phyloP scores from a whole-genome alignment of 805 yeast species.

The Aciculoconidium aculeatum region DNA sequence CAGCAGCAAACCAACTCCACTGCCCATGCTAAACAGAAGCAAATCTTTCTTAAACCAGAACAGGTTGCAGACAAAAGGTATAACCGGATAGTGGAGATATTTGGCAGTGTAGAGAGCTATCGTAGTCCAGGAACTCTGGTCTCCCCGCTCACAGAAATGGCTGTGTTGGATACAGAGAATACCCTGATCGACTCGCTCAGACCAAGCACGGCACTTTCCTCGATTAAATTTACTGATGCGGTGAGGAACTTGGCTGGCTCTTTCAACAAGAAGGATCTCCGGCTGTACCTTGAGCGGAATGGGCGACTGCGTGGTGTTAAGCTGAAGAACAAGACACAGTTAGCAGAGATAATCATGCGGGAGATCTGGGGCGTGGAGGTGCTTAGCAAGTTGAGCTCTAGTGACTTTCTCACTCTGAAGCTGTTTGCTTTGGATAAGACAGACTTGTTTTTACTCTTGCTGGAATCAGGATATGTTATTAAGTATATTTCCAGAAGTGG shows the following conservation, averaged over 20 bases:
- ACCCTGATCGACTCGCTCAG: too few species aligned
- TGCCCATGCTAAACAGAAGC: constrained; percentile 5
- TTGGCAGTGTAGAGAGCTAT: constrained; percentile 7
- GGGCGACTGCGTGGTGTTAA: too few species aligned
- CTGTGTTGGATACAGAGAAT: too few species aligned
- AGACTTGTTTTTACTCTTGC: constrained; percentile 37
- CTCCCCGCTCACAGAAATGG: too few species aligned
- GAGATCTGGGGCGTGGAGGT: constrained; percentile 29
- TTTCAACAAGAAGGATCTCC: too few species aligned
- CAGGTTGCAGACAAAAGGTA: constrained; percentile 14
- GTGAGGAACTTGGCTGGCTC: too few species aligned
- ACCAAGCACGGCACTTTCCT: too few species aligned
- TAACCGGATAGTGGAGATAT: constrained; percentile 10
- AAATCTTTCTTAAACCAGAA: constrained; percentile 14
- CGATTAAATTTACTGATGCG: too few species aligned
- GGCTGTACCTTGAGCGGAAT: too few species aligned
- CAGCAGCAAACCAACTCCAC: constrained; percentile 3
- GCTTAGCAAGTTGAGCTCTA: constrained; percentile 17
- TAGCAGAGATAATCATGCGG: constrained; percentile 23
- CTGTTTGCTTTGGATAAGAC: constrained; percentile 26
- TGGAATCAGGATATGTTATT: constrained; percentile 33
- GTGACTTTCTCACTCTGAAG: constrained; percentile 27
- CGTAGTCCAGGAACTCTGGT: too few species aligned
- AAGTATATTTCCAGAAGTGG: constrained; percentile 39
- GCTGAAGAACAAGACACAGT: constrained; percentile 13